Base-by-base conservation (phyloP, 768 basidiomycete genomes). In the Lentinula sp. region DNA sequence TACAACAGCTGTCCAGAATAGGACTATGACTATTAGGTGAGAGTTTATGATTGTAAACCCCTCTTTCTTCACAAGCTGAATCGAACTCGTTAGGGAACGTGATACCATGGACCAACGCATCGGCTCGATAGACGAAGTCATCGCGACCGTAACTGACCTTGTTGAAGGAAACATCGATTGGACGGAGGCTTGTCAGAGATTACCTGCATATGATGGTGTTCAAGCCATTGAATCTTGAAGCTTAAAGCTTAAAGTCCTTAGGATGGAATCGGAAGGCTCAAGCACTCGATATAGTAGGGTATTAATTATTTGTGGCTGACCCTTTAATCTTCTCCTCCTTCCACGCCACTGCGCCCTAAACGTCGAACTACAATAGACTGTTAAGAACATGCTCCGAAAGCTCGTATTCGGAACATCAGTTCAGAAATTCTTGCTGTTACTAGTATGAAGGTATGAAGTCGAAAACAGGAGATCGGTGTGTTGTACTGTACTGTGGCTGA, bases 51-150 rank as follows among this genome's bases (percentile, higher is more conserved):
- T 28, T 3, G 28, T 35, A 57, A 16, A 48, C 2, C 39, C 12
- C 32, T 15, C 12, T 33, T 18, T 53, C n/a, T 35, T 18, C 20
- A 3, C 16, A 7, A 83, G 54, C 74, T 98, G 66, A 84, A 87
- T 7, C 81, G 1, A 3, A 5, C 13, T 43, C 13, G 2, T 43
- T 15, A 94, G 94, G 63, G 96, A 99, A 74, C 90, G 95, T 48
- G 96, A 98, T 73, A 95, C 95, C 51, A 98, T 90, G 51, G 84
- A 88, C 61, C 97, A 98, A 72, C 79, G 91, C 61, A 98, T 98
- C 70, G 96, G 95, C 15, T 69, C 81, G 51, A 86, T 96, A 64
- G 95, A 98, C 75, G 86, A 92, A 50, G 95, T 98, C 61, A 87
- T 97, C 66, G 77, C 77, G 59, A 85, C 89, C 56, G 87, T 98